Evolutionary conservation across 352 stramenopile species (phyloP), one percentile per base, ranked within the genome.

Genomic region (Globisporangium splendens): DNA sequence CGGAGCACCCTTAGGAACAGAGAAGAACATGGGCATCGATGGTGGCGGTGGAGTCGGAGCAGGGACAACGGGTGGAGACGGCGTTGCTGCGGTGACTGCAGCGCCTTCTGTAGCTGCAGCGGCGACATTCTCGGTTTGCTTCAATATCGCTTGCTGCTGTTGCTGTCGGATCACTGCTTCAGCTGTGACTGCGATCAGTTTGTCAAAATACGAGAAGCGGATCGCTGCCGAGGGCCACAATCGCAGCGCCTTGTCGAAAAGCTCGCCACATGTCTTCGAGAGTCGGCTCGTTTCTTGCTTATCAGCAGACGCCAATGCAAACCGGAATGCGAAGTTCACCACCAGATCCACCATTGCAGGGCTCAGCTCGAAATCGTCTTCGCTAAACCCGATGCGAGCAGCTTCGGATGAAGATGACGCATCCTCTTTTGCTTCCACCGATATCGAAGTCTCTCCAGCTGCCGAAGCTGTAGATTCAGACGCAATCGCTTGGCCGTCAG

Each of bases 191-290:
- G 86, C 86, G 28, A 96, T 93, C n/a, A 96, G 68, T 52, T 96
- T 96, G 64, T 96, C 83, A 65, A 96, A 95, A 66, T 95, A 95
- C 41, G 84, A 94, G 63, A 95, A 95, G 18, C 87, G 83, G n/a
- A 96, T 89, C 2, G 80, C 71, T 6, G 84, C 79, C 22, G 86
- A 93, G 0, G 87, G 87, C 88, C 88, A 96, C 46, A 96, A 55
- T 11, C 78, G 76, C 54, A 96, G 67, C 15, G 84, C 87, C 48
- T 91, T 90, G 59, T 93, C 84, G n/a, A 96, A 94, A 0, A 96
- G 62, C 18, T 95, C 85, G 1, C 87, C 83, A 48, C 87, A 96
- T 14, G 86, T 95, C 48, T 93, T 94, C n/a, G 87, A 90, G 15
- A 96, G 63, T 7, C 84, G 73, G 65, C 81, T 95, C 2, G 84